Percentiles rank a stretch among this genome's conserved stretches.
Conservation (phyloP, 129 eudicot genomes). For the Flaveria robusta region DNA sequence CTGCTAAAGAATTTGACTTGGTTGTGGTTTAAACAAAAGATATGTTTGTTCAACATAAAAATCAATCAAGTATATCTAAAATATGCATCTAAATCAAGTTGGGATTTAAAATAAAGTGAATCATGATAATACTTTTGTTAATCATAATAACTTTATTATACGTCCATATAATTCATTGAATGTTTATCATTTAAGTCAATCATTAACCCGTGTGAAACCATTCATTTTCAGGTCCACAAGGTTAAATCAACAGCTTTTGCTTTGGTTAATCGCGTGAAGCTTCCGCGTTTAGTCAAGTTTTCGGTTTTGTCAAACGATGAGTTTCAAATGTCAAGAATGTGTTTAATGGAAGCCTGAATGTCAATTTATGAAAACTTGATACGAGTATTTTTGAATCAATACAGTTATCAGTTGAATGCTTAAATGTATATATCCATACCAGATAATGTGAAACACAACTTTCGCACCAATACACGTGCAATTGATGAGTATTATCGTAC, state of each 20-base stretch:
- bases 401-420: background rate
- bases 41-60: conserved; percentile 17
- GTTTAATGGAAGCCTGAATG: background rate
- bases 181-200: background rate
- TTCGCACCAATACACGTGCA: background rate
- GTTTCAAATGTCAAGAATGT: background rate
- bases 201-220: background rate
- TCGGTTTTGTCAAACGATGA: background rate
- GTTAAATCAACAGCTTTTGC: background rate
- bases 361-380: background rate
- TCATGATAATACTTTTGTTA: too few relatives aligned
- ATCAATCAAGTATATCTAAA: conserved; percentile 1
- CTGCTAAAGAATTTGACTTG: conserved; percentile 39
- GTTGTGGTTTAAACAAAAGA: conserved; percentile 6
- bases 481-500: too few relatives aligned
- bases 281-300: background rate
- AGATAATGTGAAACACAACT: background rate
- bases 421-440: background rate
- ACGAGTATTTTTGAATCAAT: background rate
- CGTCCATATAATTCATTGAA: background rate
- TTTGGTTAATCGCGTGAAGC: background rate
- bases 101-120: conserved; percentile 3
- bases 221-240: background rate
- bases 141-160: background rate
- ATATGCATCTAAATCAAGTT: conserved; percentile 3